A percentile compares a stretch with the other conserved stretches of the same genome.
phyloP scores from a whole-genome alignment of 2,329 filamentous ascomycete genomes.

The Ophiostoma fasciatum region DNA sequence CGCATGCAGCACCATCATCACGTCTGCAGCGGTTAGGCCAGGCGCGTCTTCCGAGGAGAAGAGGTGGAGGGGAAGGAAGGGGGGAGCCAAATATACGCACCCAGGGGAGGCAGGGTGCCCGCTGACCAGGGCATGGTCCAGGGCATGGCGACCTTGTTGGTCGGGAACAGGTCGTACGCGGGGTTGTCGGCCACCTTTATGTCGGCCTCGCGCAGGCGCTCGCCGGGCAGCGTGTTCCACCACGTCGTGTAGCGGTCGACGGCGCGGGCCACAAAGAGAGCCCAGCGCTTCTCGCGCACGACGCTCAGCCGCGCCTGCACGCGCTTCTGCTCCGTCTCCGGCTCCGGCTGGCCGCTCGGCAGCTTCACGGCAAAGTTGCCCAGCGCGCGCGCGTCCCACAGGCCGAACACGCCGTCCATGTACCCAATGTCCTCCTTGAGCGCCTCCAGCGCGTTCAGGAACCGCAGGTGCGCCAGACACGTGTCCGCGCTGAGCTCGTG shows the following conservation, averaged over 20 bases:
- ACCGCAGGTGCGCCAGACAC: constrained; percentile 59
- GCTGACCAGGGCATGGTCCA: too few relatives aligned
- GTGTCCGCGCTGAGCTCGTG: too few relatives aligned
- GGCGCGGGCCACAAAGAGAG: constrained; percentile 51
- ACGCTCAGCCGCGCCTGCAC: constrained; percentile 30
- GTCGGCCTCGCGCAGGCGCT: constrained; percentile 20
- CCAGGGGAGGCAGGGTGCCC: too few relatives aligned
- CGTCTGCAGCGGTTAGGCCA: too few relatives aligned
- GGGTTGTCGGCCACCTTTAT: constrained; percentile 16
- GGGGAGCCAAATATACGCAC: too few relatives aligned
- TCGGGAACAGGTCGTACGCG: constrained; percentile 21
- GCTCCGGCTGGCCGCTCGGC: constrained; percentile 1
- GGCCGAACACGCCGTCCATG: constrained; percentile 50
- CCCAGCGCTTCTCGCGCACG: constrained; percentile 60
- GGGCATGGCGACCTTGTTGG: not conserved
- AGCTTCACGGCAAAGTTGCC: constrained; percentile 3
- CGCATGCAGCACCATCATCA: constrained; percentile 67
- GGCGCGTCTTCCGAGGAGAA: too few relatives aligned
- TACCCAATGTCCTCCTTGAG: constrained; percentile 54
- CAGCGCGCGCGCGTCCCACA: constrained; percentile 33
- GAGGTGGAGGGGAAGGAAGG: too few relatives aligned
- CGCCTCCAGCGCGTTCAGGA: constrained; percentile 52
- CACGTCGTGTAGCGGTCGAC: constrained; percentile 53
- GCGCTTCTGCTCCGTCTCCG: constrained; percentile 17
- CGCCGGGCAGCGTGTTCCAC: constrained; percentile 33